A percentile compares a stretch with the other conserved stretches of the same genome.
phyloP scores from a whole-genome alignment of 2,329 filamentous ascomycete species.

The Alternaria rosae region DNA sequence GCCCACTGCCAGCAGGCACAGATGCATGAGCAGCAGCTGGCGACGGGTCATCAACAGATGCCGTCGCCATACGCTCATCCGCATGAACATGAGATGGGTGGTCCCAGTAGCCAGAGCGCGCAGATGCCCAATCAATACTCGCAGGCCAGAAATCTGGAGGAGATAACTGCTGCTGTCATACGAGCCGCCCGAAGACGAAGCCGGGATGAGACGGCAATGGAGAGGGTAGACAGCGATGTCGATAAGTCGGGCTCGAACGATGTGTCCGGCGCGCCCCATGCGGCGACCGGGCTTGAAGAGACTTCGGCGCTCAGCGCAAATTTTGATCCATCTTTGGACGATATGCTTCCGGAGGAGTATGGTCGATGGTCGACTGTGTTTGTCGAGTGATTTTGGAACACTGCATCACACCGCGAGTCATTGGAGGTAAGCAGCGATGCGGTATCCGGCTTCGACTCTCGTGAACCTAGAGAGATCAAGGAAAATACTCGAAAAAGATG shows the following conservation, averaged over 20 bases:
- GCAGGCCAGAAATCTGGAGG: not conserved
- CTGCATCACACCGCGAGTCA: not conserved
- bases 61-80: not conserved
- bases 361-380: not conserved
- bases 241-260: not conserved
- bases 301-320: not conserved
- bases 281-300: not conserved
- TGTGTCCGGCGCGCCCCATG: too few species aligned
- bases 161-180: not conserved
- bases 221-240: not conserved
- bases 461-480: not conserved
- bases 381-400: not conserved
- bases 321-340: not conserved
- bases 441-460: not conserved
- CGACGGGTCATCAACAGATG: not conserved
- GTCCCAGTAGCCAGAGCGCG: not conserved
- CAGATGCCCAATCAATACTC: not conserved
- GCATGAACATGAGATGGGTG: not conserved
- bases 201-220: not conserved
- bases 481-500: not conserved
- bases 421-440: not conserved
- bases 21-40: not conserved
- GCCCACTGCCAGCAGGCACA: not conserved
- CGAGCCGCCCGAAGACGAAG: not conserved
- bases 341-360: too few species aligned